These are phyloP conservation scores for Elymus sibiricus DNA, from an alignment of 176 grass and related monocot genomes.

Conservation along the genomic window DNA sequence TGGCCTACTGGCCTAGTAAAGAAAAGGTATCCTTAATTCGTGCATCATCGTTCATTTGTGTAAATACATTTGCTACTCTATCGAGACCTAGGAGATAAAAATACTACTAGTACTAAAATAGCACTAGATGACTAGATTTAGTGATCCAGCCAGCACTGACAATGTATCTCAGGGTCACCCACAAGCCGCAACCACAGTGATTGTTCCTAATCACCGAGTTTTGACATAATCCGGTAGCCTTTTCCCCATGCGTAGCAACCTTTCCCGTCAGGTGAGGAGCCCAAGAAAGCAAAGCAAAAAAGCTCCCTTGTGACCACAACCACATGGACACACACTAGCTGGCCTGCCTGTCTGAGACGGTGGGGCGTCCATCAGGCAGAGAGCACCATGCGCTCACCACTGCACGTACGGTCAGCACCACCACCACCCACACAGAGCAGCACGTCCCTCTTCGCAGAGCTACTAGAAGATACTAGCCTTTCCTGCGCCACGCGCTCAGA, in stretches of 20 bases:
- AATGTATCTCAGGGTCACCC: background rate
- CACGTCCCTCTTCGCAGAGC: background rate
- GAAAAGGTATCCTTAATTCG: no score
- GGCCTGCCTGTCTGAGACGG: background rate
- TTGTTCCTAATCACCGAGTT: background rate
- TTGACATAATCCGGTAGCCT: background rate
- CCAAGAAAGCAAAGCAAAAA: constrained; percentile 11
- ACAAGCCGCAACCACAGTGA: background rate
- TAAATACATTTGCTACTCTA: background rate
- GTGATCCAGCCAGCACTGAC: background rate
- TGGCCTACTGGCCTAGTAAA: no score
- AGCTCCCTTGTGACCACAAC: background rate
- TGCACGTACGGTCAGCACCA: background rate
- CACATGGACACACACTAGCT: background rate
- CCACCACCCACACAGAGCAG: background rate
- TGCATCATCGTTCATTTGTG: no score
- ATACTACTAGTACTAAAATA: background rate
- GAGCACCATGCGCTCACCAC: background rate
- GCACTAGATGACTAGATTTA: background rate
- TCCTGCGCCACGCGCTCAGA: background rate
- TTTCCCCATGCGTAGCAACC: background rate
- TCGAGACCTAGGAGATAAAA: background rate
- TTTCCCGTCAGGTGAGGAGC: background rate
- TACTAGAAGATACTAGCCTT: constrained; percentile 28
- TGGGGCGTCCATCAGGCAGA: background rate